Conservation (phyloP, 768 basidiomycete species). For the Lentinus tigrinus region DNA sequence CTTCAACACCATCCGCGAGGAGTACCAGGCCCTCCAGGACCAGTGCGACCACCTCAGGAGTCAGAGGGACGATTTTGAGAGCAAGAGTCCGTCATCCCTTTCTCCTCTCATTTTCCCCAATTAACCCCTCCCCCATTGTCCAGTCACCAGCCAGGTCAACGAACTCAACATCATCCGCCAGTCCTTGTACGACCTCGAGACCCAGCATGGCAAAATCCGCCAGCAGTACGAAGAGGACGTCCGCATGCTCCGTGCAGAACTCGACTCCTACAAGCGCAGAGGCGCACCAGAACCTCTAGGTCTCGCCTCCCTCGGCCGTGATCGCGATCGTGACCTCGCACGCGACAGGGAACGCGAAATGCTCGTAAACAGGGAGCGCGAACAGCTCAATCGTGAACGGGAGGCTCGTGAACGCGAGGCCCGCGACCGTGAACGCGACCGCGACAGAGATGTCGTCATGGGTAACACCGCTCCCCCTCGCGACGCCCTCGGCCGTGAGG, state of each 20-base stretch:
- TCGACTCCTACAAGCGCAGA: constrained; percentile 50
- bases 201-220: constrained; percentile 81
- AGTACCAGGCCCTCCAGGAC: constrained; percentile 73
- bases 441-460: constrained; percentile 29
- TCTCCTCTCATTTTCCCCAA: not conserved
- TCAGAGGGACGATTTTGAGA: constrained; percentile 89
- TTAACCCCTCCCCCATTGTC: not conserved
- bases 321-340: constrained; percentile 28
- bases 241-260: constrained; percentile 64
- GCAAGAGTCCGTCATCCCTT: constrained; percentile 63
- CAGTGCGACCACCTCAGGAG: constrained; percentile 68
- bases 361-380: constrained; percentile 34
- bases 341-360: constrained; percentile 24
- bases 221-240: constrained; percentile 88
- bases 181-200: constrained; percentile 88
- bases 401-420: constrained; percentile 27
- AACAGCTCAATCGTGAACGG: constrained; percentile 23
- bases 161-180: constrained; percentile 90
- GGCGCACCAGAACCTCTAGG: constrained; percentile 30
- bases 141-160: constrained; percentile 81
- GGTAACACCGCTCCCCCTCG: constrained; percentile 17
- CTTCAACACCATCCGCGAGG: constrained; percentile 77
- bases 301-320: constrained; percentile 27
- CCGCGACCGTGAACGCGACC: constrained; percentile 33
- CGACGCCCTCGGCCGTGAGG: constrained; percentile 22